Evolutionary conservation across 2,329 filamentous ascomycete genomes (phyloP), one percentile per base, ranked within the genome.

Genomic region (Colletotrichum spinosum): DNA sequence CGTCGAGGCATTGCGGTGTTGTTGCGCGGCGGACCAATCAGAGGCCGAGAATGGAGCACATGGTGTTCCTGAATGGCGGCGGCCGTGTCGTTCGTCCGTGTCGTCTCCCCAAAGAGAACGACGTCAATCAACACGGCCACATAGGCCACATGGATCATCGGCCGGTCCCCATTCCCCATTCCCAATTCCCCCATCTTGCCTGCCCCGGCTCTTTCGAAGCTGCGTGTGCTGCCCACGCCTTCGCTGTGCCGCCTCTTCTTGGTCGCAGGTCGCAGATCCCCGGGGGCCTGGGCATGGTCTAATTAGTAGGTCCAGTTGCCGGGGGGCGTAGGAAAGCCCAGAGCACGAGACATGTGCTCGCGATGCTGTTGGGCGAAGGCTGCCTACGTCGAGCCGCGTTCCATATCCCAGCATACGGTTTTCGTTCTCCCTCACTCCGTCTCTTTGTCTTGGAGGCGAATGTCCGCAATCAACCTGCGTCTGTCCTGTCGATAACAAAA

Each of bases 321-420:
- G 12, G 37, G 45, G 38, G 35, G 13, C 9, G 55, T 37, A 42
- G 45, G 39, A 62, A 52, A 55, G 46, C 15, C 52, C 62, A 33
- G 53, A 52, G 58, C 62, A 62, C 58, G 58, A 65, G 62, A 65
- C 62, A 62, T 65, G 62, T 61, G 57, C 57, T 55, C 46, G 45
- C 45, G 38, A 45, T 51, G 17, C 56, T n/a, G 61, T 65, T 65
- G 56, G 56, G 35, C 25, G 44, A 55, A 25, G 25, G 25, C 25
- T 25, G 25, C 25, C 25, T 4, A 25, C 35, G 34, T 17, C 41
- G 35, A 46, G 38, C 50, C 41, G 49, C 25, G 58, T 60, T 34
- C 50, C 50, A n/a, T 55, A 41, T 35, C 15, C 49, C 50, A 34
- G n/a, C 38, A 25, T 25, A 25, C 25, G 25, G 25, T 25, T 25